Evolutionary conservation across 192 early-diverging fungal species (phyloP), one percentile per base, ranked within the genome.

Genomic region (Phycomyces blakesleeanus): DNA sequence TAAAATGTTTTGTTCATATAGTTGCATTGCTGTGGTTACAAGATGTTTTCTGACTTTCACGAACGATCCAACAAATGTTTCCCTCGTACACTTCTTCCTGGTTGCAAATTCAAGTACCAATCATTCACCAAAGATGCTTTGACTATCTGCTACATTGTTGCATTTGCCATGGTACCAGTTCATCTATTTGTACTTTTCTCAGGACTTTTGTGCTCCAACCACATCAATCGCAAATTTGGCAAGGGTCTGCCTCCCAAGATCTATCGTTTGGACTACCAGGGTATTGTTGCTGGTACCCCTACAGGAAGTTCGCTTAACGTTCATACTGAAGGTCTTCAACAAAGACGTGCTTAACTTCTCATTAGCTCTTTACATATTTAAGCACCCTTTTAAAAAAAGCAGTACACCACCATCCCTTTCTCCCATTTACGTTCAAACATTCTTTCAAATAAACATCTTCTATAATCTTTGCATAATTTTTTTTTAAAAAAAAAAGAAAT

Each of bases 21-120:
- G 76, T 41, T 81, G 1, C 74, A 76, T 21, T 81, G 80, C 22
- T 81, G 80, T 66, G 80, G 80, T 0, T 78, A 75, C 67, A 71
- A 78, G 42, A 61, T 68, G 14, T 61, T 74, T 24, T 55, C 72
- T 11, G 80, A 81, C 54, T 78, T 72, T n/a, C 76, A 75, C 16
- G 77, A 78, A 39, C 62, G 72, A 27, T 78, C 77, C 16, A 65
- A 78, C 14, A 78, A 77, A 38, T 81, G 80, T 38, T 81, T 78
- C 51, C 80, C 80, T 16, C 66, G 80, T 1, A 78, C 80, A 4
- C 63, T 78, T 0, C 37, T 81, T 0, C 80, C 76, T 0, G 57
- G 72, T 1, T 81, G 80, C 44, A 72, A 76, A 52, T 59, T 34
- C 55, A 61, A 74, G 18, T 75, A 76, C 44, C 68, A 77, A 14